Evolutionary conservation across 73 alveolate genomes (phyloP).

Genomic region (Paramecium biaurelia): DNA sequence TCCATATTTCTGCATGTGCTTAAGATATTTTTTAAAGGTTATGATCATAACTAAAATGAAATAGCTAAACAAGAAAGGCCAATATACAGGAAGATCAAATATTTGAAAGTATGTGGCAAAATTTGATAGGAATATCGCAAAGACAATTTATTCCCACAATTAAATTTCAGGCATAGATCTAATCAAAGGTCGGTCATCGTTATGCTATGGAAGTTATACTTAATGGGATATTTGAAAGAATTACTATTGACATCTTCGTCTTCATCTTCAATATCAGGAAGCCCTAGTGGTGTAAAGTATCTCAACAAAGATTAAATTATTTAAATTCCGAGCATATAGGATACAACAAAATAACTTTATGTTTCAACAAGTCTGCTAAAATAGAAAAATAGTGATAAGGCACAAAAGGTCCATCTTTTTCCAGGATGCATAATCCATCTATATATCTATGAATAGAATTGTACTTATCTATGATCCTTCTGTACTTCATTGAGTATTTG

Average conservation of each 20-base stretch:
- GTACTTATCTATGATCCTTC: slow-evolving; percentile 42
- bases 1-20: slow-evolving; percentile 44
- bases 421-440: slow-evolving; percentile 35
- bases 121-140: background rate
- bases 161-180: slow-evolving; percentile 43
- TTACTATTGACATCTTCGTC: slow-evolving; percentile 14
- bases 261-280: slow-evolving; percentile 45
- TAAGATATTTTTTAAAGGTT: slow-evolving; percentile 13
- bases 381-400: background rate
- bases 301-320: background rate
- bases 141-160: background rate
- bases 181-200: slow-evolving; percentile 18
- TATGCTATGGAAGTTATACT: slow-evolving; percentile 24
- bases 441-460: background rate
- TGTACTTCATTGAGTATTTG: background rate
- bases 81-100: slow-evolving; percentile 38
- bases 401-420: slow-evolving; percentile 11
- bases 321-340: background rate
- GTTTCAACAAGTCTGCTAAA: background rate
- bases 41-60: background rate
- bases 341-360: background rate
- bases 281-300: slow-evolving; percentile 28
- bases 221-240: background rate
- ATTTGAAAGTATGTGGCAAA: background rate
- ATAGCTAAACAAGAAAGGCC: slow-evolving; percentile 31